Base-by-base conservation (phyloP, 352 stramenopile genomes). In the Globisporangium spinosum region DNA sequence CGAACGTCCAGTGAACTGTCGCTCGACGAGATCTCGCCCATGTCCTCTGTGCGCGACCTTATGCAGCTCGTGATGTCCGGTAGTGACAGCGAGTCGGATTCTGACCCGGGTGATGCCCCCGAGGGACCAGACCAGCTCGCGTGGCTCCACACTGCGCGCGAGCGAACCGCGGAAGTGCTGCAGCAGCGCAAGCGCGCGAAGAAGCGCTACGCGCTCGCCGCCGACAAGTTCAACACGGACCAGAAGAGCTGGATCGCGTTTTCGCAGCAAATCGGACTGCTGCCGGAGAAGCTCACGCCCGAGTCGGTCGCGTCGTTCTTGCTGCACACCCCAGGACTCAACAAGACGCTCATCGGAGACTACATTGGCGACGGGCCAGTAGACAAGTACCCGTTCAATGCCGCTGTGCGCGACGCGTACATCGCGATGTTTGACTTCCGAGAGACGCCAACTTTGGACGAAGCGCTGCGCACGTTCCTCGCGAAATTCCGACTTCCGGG, bases 331-430 rank as follows among this genome's bases (percentile, higher is more conserved):
- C 89, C 95, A 0, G 94, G 95, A 0, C 66, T 94, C 2, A 91
- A 94, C 76, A 99, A 99, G 78, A 90, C 89, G 3, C 83, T 97
- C 55, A 90, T 99, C 51, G 98, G 97, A 8, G 91, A 98, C 59
- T 99, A 99, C 70, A 83, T 99, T 4, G 90, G 92, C 29, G 98
- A 99, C 69, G 96, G 95, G 17, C 95, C 97, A 0, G 80, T 89
- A 17, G 91, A 98, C 27, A 98, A 98, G 70, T 98, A 98, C 68
- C 94, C 96, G 22, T 99, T 99, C 77, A 91, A 99, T 70, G 83
- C 89, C 20, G 80, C 80, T 0, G 88, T 94, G 12, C 80, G 88
- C 49, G 82, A 96, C 62, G 86, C 87, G 6, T 96, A 96, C 72
- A 79, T 93, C 77, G 77, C 94, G 25, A 95, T 98, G 71, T 98